These are phyloP conservation scores for Coniochaeta sp. DNA, from an alignment of 2,329 filamentous ascomycete genomes.

Conservation along the genomic window DNA sequence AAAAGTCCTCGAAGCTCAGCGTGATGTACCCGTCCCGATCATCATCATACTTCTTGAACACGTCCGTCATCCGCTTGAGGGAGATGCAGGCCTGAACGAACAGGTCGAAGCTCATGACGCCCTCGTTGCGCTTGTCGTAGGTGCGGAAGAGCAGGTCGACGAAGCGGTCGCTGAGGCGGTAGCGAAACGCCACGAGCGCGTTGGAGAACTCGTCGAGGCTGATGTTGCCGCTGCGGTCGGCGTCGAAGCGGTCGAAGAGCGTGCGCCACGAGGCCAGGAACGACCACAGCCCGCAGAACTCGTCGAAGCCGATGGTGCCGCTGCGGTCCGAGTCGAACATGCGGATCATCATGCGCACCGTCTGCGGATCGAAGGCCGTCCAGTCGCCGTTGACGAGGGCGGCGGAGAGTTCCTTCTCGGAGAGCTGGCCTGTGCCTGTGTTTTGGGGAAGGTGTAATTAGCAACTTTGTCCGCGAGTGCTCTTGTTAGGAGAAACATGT, in stretches of 20 bases:
- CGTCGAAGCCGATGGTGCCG: conserved; percentile 86
- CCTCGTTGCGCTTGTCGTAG: conserved; percentile 71
- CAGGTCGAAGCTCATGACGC: conserved; percentile 82
- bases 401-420: conserved; percentile 77
- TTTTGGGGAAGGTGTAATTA: no score
- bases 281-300: conserved; percentile 94
- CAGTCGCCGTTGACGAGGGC: conserved; percentile 96
- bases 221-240: conserved; percentile 81
- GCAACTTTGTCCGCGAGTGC: neutral
- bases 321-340: conserved; percentile 96
- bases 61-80: conserved; percentile 96
- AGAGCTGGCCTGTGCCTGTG: conserved; percentile 69
- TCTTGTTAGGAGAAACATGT: neutral
- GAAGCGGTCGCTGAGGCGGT: conserved; percentile 78
- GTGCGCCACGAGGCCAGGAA: conserved; percentile 92
- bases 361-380: conserved; percentile 85
- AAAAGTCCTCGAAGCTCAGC: conserved; percentile 73
- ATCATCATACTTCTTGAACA: conserved; percentile 98
- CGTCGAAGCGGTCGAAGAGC: conserved; percentile 92
- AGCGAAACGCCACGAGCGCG: conserved; percentile 87
- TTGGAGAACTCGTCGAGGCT: conserved; percentile 81
- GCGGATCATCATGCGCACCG: conserved; percentile 97
- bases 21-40: conserved; percentile 92
- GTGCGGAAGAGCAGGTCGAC: conserved; percentile 79
- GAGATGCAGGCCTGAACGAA: conserved; percentile 98